Conservation (phyloP, 1,284 basidiomycete species). For the Ustilago tritici region DNA sequence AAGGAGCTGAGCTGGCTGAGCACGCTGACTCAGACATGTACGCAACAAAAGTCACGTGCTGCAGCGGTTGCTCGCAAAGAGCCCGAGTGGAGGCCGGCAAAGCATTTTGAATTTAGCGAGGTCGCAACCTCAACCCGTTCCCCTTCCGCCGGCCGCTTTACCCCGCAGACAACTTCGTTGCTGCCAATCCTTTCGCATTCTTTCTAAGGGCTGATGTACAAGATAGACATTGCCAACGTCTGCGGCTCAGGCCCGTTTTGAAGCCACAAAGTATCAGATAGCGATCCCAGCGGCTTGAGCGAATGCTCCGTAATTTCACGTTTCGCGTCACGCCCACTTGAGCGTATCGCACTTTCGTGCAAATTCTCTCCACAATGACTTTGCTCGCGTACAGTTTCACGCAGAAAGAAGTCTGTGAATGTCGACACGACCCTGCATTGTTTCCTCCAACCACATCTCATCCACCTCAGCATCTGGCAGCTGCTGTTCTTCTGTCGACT, state of each 20-base stretch:
- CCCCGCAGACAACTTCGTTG: neutral
- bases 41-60: too few species aligned
- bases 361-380: neutral
- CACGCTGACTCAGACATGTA: too few species aligned
- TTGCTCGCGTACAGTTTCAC: neutral
- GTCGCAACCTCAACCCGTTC: neutral
- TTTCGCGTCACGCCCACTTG: neutral
- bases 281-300: neutral
- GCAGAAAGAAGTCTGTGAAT: neutral
- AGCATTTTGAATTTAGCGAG: neutral
- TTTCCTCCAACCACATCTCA: neutral
- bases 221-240: too few species aligned
- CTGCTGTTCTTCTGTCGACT: neutral
- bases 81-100: neutral
- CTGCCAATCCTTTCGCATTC: neutral
- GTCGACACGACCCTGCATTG: neutral
- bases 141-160: neutral
- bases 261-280: neutral
- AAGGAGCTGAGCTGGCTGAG: too few species aligned
- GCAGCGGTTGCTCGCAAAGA: neutral
- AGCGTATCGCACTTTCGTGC: neutral
- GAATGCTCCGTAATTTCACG: constrained; percentile 1
- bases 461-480: neutral
- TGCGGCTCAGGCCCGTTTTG: neutral
- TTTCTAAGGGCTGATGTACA: too few species aligned